phyloP scores from a whole-genome alignment of 2,329 filamentous ascomycete species.

The Amesomyces nigricolor region DNA sequence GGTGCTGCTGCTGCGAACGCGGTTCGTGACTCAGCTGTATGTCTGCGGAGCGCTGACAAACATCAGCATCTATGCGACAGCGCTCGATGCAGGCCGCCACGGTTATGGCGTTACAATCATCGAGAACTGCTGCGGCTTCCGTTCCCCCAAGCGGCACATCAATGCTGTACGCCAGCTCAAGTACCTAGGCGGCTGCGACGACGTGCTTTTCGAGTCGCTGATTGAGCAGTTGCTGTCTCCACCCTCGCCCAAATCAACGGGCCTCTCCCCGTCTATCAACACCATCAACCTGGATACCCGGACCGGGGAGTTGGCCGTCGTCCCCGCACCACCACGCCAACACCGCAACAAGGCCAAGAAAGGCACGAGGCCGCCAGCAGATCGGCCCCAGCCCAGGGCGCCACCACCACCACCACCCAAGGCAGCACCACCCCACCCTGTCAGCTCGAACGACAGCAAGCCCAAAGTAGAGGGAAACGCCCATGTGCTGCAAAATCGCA shows the following conservation, averaged over 20 bases:
- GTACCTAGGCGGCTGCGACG: constrained; percentile 67
- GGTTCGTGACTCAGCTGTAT: constrained; percentile 82
- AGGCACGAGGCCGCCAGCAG: constrained; percentile 8
- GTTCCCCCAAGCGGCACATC: constrained; percentile 62
- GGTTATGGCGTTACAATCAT: constrained; percentile 82
- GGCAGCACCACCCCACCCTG: constrained; percentile 1
- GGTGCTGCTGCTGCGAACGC: constrained; percentile 71
- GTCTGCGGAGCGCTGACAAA: constrained; percentile 85
- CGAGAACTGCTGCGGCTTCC: constrained; percentile 82
- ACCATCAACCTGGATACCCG: constrained; percentile 31
- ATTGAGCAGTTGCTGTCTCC: constrained; percentile 34
- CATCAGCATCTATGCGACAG: constrained; percentile 83
- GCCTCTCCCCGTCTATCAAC: constrained; percentile 31
- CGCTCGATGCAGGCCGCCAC: constrained; percentile 81
- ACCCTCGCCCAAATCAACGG: constrained; percentile 16
- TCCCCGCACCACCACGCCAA: constrained; percentile 21
- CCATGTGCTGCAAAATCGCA: not conserved
- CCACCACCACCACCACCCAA: not conserved
- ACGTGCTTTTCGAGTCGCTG: constrained; percentile 56
- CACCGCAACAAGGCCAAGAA: constrained; percentile 22
- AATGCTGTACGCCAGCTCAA: constrained; percentile 65
- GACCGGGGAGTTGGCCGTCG: constrained; percentile 23
- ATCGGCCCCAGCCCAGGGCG: constrained; percentile 9
- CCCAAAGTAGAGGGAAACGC: constrained; percentile 3
- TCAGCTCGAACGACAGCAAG: not conserved